Evolutionary conservation across 2,329 filamentous ascomycete genomes (phyloP), one percentile per base, ranked within the genome.

Genomic region (Scedosporium apiospermum): DNA sequence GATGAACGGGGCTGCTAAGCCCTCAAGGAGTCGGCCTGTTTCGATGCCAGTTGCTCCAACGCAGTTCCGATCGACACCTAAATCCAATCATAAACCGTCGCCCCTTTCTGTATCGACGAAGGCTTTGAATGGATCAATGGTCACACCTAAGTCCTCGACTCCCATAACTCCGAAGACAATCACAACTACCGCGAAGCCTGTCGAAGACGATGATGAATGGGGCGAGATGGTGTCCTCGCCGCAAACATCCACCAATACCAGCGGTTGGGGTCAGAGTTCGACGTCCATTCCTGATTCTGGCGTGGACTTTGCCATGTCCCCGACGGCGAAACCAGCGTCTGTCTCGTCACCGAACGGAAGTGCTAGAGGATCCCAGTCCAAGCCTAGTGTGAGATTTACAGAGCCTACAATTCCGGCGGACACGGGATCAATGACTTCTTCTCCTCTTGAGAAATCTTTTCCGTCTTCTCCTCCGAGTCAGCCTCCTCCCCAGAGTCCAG

Each of bases 181-280:
- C 62, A 67, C 38, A 66, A 27, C 46, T 10, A 49, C 4, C 61
- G 57, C 65, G n/a, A 66, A 67, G 57, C 68, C 68, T 0, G 70
- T 70, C 0, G 73, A 75, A 5, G 74, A 78, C 0, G 79, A 83
- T 1, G 82, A 84, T 55, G 82, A 85, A 44, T 86, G 83, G 83
- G 83, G 83, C 2, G 83, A 86, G 64, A 86, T 86, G 83, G 75
- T 86, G n/a, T 23, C 55, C 55, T 63, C 62, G 30, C 63, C 63
- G 10, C 41, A 58, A 21, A 26, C n/a, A n/a, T 49, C 61, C 30
- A 51, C 30, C 30, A 34, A 34, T 9, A 34, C 30, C 6, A 34
- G 16, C 53, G 42, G 41, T 5, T 51, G 21, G 12, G 30, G 49
- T 9, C 23, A 21, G 49, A 10, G 49, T 4, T 53, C 41, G 6